Percentiles rank a stretch among this genome's conserved stretches.
Conservation (phyloP, 2,329 filamentous ascomycete species). For the Xylariales sp. region DNA sequence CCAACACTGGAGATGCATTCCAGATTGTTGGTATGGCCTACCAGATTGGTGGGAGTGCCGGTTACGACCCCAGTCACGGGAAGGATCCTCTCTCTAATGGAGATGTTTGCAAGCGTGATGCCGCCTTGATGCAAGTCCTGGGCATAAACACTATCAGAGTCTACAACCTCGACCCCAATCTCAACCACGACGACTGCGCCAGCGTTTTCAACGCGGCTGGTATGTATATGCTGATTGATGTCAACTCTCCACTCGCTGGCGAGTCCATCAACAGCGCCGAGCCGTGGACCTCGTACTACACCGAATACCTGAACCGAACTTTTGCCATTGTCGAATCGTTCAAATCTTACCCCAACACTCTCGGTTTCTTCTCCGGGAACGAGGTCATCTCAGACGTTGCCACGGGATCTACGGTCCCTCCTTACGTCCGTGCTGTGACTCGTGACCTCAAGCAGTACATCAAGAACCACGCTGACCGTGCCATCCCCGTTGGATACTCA, state of each 20-base stretch:
- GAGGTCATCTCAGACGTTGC: conserved; percentile 51
- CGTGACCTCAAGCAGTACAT: conserved; percentile 80
- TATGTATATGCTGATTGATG: conserved; percentile 66
- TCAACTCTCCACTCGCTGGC: conserved; percentile 59
- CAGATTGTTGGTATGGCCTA: conserved; percentile 66
- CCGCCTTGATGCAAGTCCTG: conserved; percentile 59
- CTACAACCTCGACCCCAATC: conserved; percentile 62
- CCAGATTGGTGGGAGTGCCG: conserved; percentile 62
- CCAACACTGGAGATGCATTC: conserved; percentile 53
- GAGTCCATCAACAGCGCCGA: conserved; percentile 50
- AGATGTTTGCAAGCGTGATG: conserved; percentile 57
- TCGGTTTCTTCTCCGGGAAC: conserved; percentile 44
- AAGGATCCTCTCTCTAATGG: conserved; percentile 57
- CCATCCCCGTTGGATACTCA: conserved; percentile 75
- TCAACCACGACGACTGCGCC: conserved; percentile 63
- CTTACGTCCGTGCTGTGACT: conserved; percentile 70
- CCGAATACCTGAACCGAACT: conserved; percentile 58
- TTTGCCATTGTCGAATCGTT: conserved; percentile 65
- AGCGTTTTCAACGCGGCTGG: conserved; percentile 65
- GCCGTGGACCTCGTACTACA: conserved; percentile 57
- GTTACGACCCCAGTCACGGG: conserved; percentile 49
- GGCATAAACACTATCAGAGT: conserved; percentile 65
- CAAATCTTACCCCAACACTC: conserved; percentile 61
- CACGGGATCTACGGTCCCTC: conserved; percentile 57
- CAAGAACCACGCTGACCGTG: conserved; percentile 61